Base-by-base conservation (phyloP, 441 rosid genomes). In the Omphalea diandra region DNA sequence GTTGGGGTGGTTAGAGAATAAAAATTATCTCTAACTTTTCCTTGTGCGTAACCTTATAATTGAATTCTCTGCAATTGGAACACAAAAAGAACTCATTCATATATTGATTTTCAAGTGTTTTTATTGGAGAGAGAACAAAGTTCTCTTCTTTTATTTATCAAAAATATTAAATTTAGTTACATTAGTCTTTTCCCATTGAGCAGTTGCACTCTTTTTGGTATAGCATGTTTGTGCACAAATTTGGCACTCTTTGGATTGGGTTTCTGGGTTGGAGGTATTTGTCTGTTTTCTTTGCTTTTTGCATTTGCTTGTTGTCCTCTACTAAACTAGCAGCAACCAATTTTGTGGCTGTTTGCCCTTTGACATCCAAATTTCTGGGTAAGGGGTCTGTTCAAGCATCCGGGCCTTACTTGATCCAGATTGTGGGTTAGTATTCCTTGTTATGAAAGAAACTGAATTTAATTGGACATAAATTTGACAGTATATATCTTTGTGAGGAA, bases 1-100 rank as follows among this genome's bases (percentile, higher is more conserved):
- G 60, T 63, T 62, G 75, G 76, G 79, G 65, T 72, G 69, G 82
- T 68, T 64, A 72, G 85, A 77, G 87, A 79, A 71, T 73, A 68
- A 77, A n/a, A 79, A 60, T 70, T 75, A 74, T 75, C 84, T 82
- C 65, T 56, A 20, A 61, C 76, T 73, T 80, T 76, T 52, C 78
- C 80, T 75, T 55, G 59, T 65, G 33, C 80, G 81, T 76, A 70
- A 78, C 74, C 68, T 66, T 71, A 62, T 70, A 60, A 53, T 63
- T 67, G 63, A 31, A 53, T 71, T 72, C 60, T 35, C 56, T 54
- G 72, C 73, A 73, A 38, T 67, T 72, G 69, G 72, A 73, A 73
- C 65, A 53, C 60, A 64, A 43, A 72, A 61, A 32, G 47, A 67
- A 71, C 57, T 33, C 59, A 72, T 75, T 66, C 77, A 61, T 32